Conservation (phyloP, 352 stramenopile genomes). For the Phytophthora europaea region DNA sequence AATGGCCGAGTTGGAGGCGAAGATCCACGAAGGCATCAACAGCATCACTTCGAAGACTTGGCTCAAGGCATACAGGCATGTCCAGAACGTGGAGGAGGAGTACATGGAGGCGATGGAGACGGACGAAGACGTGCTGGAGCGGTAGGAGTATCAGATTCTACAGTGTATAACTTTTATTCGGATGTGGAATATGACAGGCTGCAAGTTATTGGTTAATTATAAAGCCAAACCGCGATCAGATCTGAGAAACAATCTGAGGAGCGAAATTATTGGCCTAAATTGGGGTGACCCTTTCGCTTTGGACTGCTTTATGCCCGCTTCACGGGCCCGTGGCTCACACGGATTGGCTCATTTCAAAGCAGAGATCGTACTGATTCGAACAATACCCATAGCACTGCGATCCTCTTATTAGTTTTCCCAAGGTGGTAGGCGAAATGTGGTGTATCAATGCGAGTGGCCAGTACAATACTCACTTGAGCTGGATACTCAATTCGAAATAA, state of each 20-base stretch:
- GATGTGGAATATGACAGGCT: background rate
- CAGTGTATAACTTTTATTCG: background rate
- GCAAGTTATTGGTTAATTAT: background rate
- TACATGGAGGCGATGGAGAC: background rate
- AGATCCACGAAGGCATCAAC: background rate
- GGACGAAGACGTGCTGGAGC: background rate
- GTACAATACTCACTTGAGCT: background rate
- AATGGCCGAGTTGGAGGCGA: background rate
- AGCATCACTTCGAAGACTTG: background rate
- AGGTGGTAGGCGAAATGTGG: too few species aligned
- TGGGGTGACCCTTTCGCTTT: background rate
- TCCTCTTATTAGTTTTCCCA: too few species aligned
- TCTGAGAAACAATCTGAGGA: background rate
- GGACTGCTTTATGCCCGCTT: background rate
- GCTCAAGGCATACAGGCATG: background rate
- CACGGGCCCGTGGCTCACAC: background rate
- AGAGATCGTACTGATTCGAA: background rate
- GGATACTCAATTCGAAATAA: background rate
- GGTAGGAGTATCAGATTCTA: background rate
- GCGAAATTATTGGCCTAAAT: background rate
- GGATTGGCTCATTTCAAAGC: background rate
- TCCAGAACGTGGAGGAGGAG: background rate
- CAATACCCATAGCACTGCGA: background rate
- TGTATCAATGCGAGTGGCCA: too few species aligned
- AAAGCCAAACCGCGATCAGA: background rate